Percentiles rank a stretch among this genome's conserved stretches.
Conservation (phyloP, 179 eudicot species). For the Amaranthus tricolor region DNA sequence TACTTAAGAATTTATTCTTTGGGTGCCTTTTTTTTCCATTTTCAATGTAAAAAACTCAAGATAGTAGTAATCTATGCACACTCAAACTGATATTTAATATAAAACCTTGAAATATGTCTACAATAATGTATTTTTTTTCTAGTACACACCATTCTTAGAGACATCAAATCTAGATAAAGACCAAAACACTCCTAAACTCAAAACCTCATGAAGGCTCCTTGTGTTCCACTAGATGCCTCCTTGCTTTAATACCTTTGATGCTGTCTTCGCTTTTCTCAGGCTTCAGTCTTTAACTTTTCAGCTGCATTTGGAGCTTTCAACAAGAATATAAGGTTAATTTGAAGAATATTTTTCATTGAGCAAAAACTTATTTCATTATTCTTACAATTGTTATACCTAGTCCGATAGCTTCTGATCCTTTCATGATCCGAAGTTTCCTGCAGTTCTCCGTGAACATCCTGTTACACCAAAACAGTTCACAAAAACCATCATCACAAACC, state of each 20-base stretch:
- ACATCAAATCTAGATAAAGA: conserved; percentile 20
- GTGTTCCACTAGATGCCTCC: conserved; percentile 36
- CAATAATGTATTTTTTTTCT: conserved; percentile 22
- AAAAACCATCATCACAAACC: neutral
- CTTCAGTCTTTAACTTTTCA: conserved; percentile 22
- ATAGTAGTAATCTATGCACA: conserved; percentile 22
- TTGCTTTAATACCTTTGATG: neutral
- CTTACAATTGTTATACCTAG: conserved; percentile 35
- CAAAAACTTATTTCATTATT: neutral
- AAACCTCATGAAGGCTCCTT: conserved; percentile 37
- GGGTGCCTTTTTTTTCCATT: neutral
- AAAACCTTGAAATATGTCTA: conserved; percentile 19
- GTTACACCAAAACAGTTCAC: conserved; percentile 9
- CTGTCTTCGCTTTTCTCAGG: conserved; percentile 10
- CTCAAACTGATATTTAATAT: conserved; percentile 23
- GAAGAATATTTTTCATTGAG: neutral
- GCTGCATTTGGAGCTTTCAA: conserved; percentile 30
- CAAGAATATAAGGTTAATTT: neutral
- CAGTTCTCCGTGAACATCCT: conserved; percentile 64
- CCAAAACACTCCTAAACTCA: conserved; percentile 25
- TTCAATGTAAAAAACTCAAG: neutral
- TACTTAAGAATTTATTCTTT: neutral
- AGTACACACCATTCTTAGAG: conserved; percentile 21
- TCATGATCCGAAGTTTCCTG: conserved; percentile 67
- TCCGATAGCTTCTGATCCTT: conserved; percentile 70